phyloP scores from a whole-genome alignment of 148 eudicot species.

The Limonium bicolor region DNA sequence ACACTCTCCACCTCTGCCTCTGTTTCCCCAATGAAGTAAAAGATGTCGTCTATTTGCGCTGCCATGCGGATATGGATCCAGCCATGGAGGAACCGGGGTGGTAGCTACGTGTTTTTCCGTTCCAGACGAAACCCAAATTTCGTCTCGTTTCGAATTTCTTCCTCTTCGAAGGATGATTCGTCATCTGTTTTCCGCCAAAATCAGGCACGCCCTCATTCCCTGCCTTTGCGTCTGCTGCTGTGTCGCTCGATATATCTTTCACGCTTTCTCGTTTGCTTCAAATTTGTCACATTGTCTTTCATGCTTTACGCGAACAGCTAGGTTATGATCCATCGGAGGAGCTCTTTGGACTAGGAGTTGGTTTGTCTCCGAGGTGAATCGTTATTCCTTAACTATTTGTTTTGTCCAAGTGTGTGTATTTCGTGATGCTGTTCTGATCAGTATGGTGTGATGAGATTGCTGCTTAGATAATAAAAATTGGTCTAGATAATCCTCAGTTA shows the following conservation, averaged over 20 bases:
- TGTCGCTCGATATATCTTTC: neutral
- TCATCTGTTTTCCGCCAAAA: neutral
- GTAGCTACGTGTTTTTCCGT: conserved; percentile 3
- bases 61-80: neutral
- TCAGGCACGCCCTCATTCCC: neutral
- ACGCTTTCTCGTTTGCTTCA: neutral
- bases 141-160: conserved; percentile 1
- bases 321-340: conserved; percentile 4
- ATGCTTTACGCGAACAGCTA: neutral
- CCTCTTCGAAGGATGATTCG: conserved; percentile 4
- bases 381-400: too few species aligned
- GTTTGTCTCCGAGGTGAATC: conserved; percentile 5
- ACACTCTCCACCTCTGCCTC: too few species aligned
- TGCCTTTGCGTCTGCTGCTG: neutral
- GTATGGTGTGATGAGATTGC: too few species aligned
- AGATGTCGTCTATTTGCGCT: conserved; percentile 3
- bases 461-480: too few species aligned
- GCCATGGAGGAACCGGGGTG: neutral
- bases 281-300: neutral
- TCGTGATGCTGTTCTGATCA: too few species aligned
- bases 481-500: too few species aligned
- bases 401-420: too few species aligned
- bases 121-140: conserved; percentile 1
- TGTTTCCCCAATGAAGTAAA: too few species aligned
- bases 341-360: conserved; percentile 2